Evolutionary conservation across 345 rosid species (phyloP), one percentile per base, ranked within the genome.

Genomic region (Anacardium occidentale): DNA sequence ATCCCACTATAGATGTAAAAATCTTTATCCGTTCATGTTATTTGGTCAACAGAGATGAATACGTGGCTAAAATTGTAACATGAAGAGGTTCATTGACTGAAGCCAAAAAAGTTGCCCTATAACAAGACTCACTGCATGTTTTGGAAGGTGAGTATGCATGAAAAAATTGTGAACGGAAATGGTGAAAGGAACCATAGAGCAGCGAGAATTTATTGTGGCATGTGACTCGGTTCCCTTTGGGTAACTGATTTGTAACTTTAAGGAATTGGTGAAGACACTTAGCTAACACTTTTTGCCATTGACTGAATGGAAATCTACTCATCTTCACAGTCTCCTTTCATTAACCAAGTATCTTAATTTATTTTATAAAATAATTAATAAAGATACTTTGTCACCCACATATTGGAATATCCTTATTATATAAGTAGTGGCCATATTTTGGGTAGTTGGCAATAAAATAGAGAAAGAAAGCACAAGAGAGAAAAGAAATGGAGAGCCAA

Each of bases 271-370:
- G n/a, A 56, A 42, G 18, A 58, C n/a, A 58, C 12, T 37, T 12
- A 25, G 55, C 4, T 29, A 51, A 51, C 4, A 25, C 58, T 57
- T 25, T 34, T 62, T 9, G 9, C 9, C 18, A 22, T 37, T 8
- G 15, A 55, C 26, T 70, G 29, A 72, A 73, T 82, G 87, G 68
- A 73, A 45, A 21, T 85, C 88, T 78, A 83, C 73, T 85, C 85
- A 87, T 73, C 71, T 50, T 70, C 85, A 84, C 86, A 34, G 22
- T 76, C 82, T 82, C 60, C 45, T 56, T 21, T 14, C 74, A 18
- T 34, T 61, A 62, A 7, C 71, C 67, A 74, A 29, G 48, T 15
- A 34, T 20, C 29, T n/a, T 18, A 22, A 9, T 47, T 15, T 13
- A 45, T 24, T 45, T 32, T 20, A 15, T 5, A 52, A 9, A 24